phyloP scores from a whole-genome alignment of 495 filamentous ascomycete species.

The Clavariopsis aquatica region DNA sequence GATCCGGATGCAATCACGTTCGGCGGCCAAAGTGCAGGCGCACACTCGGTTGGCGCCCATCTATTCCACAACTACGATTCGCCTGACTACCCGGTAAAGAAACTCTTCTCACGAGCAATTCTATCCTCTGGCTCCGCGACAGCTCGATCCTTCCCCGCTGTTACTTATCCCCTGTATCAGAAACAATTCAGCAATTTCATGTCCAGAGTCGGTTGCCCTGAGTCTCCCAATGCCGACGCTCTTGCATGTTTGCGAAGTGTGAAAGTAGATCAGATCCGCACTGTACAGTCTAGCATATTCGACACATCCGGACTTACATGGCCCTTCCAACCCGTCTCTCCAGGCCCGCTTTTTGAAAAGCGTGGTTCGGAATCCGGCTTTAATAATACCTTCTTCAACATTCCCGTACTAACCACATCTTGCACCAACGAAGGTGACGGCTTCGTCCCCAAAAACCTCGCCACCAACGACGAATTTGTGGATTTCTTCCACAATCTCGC shows the following conservation, averaged over 20 bases:
- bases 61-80: constrained; percentile 29
- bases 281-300: background rate
- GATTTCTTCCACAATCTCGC: constrained; percentile 12
- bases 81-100: constrained; percentile 8
- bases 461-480: constrained; percentile 19
- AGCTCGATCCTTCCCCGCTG: constrained; percentile 22
- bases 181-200: constrained; percentile 25
- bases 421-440: constrained; percentile 26
- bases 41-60: constrained; percentile 25
- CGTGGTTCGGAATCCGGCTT: constrained; percentile 18
- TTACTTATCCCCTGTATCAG: constrained; percentile 22
- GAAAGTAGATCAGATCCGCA: constrained; percentile 8
- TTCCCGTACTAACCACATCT: constrained; percentile 19
- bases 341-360: constrained; percentile 26
- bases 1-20: constrained; percentile 24
- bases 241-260: constrained; percentile 17
- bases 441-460: constrained; percentile 24
- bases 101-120: constrained; percentile 24
- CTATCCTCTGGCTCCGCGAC: constrained; percentile 21
- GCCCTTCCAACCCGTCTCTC: constrained; percentile 31
- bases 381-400: constrained; percentile 25
- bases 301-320: constrained; percentile 18
- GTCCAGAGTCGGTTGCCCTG: constrained; percentile 9
- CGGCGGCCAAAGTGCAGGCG: constrained; percentile 29
- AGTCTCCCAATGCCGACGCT: constrained; percentile 5